Base-by-base conservation (phyloP, 2,329 filamentous ascomycete species). In the Trichophyton benhamiae region DNA sequence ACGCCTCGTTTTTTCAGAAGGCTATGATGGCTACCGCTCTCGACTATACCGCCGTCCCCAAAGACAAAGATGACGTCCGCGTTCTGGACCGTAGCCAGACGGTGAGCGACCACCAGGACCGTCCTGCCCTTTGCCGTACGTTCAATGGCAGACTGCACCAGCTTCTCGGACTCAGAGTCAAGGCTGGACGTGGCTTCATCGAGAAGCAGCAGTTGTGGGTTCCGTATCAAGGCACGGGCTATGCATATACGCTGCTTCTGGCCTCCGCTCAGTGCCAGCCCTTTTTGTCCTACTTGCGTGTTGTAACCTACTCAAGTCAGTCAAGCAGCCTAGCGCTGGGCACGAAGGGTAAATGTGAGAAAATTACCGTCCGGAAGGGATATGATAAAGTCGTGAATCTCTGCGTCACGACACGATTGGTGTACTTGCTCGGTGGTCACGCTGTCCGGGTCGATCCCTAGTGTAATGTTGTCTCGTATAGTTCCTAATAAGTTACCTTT, bases 61-160 rank as follows among this genome's bases (percentile, higher is more conserved):
- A 94, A 82, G 0, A 92, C 87, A 67, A 88, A 89, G 48, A 91
- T 91, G n/a, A 85, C 76, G 70, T 92, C 85, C 0, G 88, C 87
- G 66, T 91, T 87, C 71, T 88, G 87, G 20, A 91, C 84, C 11
- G 87, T 92, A 0, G 86, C 86, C 57, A 92, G 77, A 13, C 88
- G 79, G 71, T 92, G 89, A 0, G 89, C 89, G 9, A 94, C 87
- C 2, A 87, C 87, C 2, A 94, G 78, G 63, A 88, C 88, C 1
- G 89, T 83, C 60, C 68, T 85, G 6, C 81, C 82, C 65, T 79
- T 78, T 2, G 79, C 79, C 0, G 83, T 84, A 48, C 78, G 78
- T 75, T 89, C 85, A 68, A 91, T 83, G 0, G 87, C 87, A 0
- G 76, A 77, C 71, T 91, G 85, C 8, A 89, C 83, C 0, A 85